Evolutionary conservation across 345 rosid genomes (phyloP).

Genomic region (Eucalyptus marginata): DNA sequence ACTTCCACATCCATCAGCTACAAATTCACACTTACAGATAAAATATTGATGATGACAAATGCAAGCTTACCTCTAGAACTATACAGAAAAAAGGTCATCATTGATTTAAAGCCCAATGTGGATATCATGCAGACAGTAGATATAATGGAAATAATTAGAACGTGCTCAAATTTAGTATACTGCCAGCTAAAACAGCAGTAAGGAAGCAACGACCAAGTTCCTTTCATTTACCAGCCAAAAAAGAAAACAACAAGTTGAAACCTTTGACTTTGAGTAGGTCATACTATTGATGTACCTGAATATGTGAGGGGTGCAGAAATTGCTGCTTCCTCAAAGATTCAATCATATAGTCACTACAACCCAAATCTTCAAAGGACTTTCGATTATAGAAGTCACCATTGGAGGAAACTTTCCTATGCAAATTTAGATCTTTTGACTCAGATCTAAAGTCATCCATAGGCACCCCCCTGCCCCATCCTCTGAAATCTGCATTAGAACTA

Average conservation of each 20-base stretch:
- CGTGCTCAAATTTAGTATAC: not conserved
- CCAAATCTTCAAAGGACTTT: conserved; percentile 58
- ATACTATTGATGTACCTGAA: conserved; percentile 45
- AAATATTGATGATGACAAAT: not conserved
- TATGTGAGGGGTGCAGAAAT: conserved; percentile 59
- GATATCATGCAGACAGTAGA: not conserved
- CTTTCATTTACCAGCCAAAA: not conserved
- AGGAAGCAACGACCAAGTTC: not conserved
- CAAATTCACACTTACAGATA: not conserved
- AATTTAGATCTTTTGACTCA: conserved; percentile 9
- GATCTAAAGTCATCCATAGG: not conserved
- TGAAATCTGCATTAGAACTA: conserved; percentile 28
- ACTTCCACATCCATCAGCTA: not conserved
- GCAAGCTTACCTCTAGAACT: not conserved
- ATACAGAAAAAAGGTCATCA: not conserved
- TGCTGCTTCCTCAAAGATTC: conserved; percentile 52
- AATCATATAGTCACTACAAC: conserved; percentile 55
- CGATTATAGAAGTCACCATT: conserved; percentile 59
- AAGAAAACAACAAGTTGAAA: not conserved
- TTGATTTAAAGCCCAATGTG: not conserved
- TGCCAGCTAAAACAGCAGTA: not conserved
- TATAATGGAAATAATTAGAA: not conserved
- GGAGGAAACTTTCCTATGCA: conserved; percentile 3
- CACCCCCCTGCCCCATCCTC: conserved; percentile 43
- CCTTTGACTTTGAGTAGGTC: not conserved